Evolutionary conservation across 768 basidiomycete genomes (phyloP).

Genomic region (Amylocystis lapponica): DNA sequence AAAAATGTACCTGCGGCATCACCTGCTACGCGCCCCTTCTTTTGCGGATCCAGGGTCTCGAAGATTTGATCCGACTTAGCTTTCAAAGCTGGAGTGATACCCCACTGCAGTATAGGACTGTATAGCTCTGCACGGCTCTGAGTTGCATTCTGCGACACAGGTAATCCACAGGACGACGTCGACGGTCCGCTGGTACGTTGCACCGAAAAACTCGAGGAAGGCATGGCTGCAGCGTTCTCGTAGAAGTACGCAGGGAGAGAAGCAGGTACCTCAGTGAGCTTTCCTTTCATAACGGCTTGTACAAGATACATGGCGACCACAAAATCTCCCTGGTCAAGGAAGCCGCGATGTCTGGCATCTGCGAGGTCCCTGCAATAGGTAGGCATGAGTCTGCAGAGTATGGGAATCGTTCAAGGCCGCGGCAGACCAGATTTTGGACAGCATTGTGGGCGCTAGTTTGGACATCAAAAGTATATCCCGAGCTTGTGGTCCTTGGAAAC

Average conservation of each 20-base stretch:
- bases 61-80: constrained; percentile 10
- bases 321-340: constrained; percentile 63
- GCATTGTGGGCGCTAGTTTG: constrained; percentile 29
- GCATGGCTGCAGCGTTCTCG: constrained; percentile 28
- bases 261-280: constrained; percentile 31
- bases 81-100: constrained; percentile 7
- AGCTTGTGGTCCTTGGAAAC: constrained; percentile 46
- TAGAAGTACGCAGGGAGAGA: constrained; percentile 41
- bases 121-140: no score
- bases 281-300: constrained; percentile 44
- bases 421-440: constrained; percentile 13
- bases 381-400: neutral
- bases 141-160: no score
- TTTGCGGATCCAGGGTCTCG: constrained; percentile 9
- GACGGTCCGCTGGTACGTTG: no score
- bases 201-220: neutral
- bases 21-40: constrained; percentile 7
- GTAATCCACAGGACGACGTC: no score
- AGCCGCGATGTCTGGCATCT: constrained; percentile 52
- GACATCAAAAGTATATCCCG: constrained; percentile 60
- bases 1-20: constrained; percentile 9
- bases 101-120: no score
- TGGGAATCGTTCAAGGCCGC: no score
- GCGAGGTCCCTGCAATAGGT: constrained; percentile 46
- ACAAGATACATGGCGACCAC: constrained; percentile 68